Evolutionary conservation across 2,329 filamentous ascomycete genomes (phyloP), one percentile per base, ranked within the genome.

Genomic region (Pestalotiopsis sp.): DNA sequence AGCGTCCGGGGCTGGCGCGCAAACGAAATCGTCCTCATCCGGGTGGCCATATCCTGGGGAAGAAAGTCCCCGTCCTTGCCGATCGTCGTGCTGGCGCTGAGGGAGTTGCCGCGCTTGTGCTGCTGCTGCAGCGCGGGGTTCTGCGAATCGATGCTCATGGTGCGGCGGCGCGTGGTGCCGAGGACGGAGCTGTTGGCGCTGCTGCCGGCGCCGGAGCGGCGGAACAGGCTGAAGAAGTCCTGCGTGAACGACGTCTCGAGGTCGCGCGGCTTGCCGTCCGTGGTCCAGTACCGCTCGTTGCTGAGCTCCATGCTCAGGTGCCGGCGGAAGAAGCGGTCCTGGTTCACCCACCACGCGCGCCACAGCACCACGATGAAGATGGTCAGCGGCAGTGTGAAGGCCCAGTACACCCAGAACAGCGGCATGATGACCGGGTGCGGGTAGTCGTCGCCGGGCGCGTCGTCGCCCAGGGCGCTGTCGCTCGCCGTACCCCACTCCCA

Each of bases 331-430:
- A 81, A 83, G 1, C 83, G 78, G 72, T 85, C 83, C 72, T 84
- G 82, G 11, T 76, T 79, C 1, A 84, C 82, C 83, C 83, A 84
- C 83, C 83, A 84, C 1, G 80, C 81, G 4, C 83, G 81, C 83
- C 83, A 85, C 12, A 72, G 68, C 23, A 78, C 74, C 9, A 85
- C 75, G 57, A 85, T 84, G 58, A 81, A 64, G 39, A 83, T 68
- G 0, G 82, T 85, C 13, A 85, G 72, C 0, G 83, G 83, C 23
- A 84, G 76, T 0, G 80, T 81, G 49, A 83, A 79, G 3, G 80
- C 79, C 83, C 83, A 85, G 74, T 84, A 85, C 38, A 83, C 78
- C 82, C 81, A 85, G 67, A 85, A 84, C 4, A 79, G 78, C 11
- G 77, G 76, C 68, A 82, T 81, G 11, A 84, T 77, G 1, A 80